Evolutionary conservation across 768 basidiomycete species (phyloP).

Genomic region (Lyophyllum semitale): DNA sequence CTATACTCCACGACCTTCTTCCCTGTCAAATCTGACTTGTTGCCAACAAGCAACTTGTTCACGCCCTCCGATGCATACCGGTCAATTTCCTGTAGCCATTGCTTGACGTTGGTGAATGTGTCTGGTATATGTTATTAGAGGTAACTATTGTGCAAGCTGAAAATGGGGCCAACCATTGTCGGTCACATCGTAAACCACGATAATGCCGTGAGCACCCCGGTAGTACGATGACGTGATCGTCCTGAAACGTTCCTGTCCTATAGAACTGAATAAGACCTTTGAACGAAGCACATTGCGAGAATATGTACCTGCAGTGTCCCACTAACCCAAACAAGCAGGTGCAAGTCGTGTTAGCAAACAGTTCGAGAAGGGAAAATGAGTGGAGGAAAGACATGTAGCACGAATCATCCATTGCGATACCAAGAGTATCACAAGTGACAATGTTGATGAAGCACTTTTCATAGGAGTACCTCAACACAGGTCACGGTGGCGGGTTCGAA

Average conservation of each 20-base stretch:
- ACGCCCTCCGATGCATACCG: constrained; percentile 97
- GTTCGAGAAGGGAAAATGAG: neutral
- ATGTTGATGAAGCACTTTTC: too few relatives aligned
- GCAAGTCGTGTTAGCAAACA: constrained; percentile 25
- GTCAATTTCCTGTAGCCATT: constrained; percentile 92
- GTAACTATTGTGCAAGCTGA: neutral
- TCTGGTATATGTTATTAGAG: constrained; percentile 50
- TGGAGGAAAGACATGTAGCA: neutral
- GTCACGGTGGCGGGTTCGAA: constrained; percentile 1
- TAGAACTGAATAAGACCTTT: constrained; percentile 12
- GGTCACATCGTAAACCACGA: constrained; percentile 98
- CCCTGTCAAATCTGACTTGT: constrained; percentile 97
- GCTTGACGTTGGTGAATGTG: constrained; percentile 93
- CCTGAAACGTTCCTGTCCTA: constrained; percentile 96
- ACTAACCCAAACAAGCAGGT: constrained; percentile 50
- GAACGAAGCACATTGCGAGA: neutral
- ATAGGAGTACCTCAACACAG: neutral
- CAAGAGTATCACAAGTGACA: neutral
- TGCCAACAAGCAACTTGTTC: constrained; percentile 97
- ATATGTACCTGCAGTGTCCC: constrained; percentile 90
- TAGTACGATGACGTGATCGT: constrained; percentile 99
- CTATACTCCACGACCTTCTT: constrained; percentile 95
- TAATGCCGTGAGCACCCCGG: constrained; percentile 96
- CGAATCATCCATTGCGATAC: neutral
- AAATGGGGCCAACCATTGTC: constrained; percentile 67